These are phyloP conservation scores for Gracilaria vermiculophylla DNA, from an alignment of 23 red algal genomes.

Conservation along the genomic window DNA sequence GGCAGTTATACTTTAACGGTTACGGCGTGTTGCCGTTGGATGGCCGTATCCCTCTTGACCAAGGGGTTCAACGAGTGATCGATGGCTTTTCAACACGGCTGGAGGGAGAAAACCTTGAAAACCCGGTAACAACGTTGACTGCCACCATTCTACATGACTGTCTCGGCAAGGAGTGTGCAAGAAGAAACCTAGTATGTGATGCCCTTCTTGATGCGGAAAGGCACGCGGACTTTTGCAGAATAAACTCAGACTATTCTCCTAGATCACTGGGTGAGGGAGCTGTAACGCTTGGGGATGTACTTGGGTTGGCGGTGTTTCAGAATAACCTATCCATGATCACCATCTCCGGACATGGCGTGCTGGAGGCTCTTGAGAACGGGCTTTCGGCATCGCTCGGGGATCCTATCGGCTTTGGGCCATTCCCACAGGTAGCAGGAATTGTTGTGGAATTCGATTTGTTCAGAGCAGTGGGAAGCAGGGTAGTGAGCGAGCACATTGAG, in stretches of 20 bases:
- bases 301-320: not conserved
- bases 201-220: not conserved
- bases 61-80: not conserved
- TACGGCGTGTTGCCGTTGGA: not conserved
- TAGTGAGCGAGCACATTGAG: not conserved
- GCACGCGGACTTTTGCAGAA: not conserved
- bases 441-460: not conserved
- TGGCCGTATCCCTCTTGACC: not conserved
- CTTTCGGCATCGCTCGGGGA: not conserved
- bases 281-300: not conserved
- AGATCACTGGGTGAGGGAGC: not conserved
- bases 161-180: not conserved
- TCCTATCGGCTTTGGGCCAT: not conserved
- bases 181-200: constrained; percentile 26
- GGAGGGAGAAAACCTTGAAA: not conserved
- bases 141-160: not conserved
- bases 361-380: not conserved
- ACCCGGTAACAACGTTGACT: not conserved
- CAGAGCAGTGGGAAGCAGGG: not conserved
- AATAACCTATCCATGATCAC: not conserved
- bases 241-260: not conserved
- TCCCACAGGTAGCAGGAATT: not conserved
- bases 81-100: not conserved
- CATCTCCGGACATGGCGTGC: not conserved
- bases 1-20: not conserved